Conservation (phyloP, 768 basidiomycete species). For the Chlorophyllum brunneum region DNA sequence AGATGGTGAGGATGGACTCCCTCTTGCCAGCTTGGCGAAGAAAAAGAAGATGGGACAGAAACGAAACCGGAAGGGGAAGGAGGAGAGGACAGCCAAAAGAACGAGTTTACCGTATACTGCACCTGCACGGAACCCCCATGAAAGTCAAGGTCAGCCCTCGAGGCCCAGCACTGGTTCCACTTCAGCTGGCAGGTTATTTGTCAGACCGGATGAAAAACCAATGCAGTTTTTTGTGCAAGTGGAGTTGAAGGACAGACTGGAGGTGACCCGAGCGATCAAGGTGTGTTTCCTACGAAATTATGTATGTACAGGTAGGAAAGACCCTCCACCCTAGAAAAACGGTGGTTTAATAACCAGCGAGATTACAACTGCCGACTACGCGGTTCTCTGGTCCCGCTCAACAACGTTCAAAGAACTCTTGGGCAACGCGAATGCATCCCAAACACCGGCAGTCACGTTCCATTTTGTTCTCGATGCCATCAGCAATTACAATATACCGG, state of each 20-base stretch:
- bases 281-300: slow-evolving; percentile 28
- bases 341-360: slow-evolving; percentile 57
- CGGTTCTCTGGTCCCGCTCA: slow-evolving; percentile 50
- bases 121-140: slow-evolving; percentile 3
- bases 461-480: slow-evolving; percentile 54
- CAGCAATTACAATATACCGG: slow-evolving; percentile 36
- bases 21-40: neutral
- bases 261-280: slow-evolving; percentile 44
- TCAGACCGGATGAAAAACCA: slow-evolving; percentile 30
- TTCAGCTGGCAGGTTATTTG: neutral
- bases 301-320: slow-evolving; percentile 1
- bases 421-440: slow-evolving; percentile 27
- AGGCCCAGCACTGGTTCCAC: neutral
- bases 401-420: slow-evolving; percentile 44
- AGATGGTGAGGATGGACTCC: neutral
- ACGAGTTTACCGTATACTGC: neutral
- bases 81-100: slow-evolving; percentile 1
- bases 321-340: slow-evolving; percentile 44
- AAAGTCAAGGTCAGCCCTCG: too few relatives aligned
- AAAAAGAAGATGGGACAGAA: neutral
- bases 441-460: slow-evolving; percentile 46
- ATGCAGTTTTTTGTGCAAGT: slow-evolving; percentile 65
- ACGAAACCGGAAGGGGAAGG: neutral
- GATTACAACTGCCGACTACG: slow-evolving; percentile 56
- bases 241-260: slow-evolving; percentile 26